Evolutionary conservation across 2,329 filamentous ascomycete genomes (phyloP).

Genomic region (Alternaria atra): DNA sequence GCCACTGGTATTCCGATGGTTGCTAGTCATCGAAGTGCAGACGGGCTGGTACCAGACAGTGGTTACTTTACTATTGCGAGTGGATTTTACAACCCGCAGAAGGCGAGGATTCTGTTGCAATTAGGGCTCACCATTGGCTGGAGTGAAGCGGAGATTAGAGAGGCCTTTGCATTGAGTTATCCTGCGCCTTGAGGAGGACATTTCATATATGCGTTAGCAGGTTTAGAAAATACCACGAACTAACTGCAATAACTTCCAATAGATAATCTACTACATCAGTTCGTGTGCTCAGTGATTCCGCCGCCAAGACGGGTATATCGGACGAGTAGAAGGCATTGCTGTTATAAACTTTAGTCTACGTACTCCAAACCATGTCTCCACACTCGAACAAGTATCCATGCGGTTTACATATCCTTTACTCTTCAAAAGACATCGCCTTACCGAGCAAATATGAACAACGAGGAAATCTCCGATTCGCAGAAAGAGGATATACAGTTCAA

Average conservation of each 20-base stretch:
- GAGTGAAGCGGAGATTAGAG: slow-evolving; percentile 56
- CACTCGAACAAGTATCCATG: neutral
- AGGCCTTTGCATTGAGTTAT: slow-evolving; percentile 45
- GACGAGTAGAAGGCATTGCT: neutral
- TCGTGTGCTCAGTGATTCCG: neutral
- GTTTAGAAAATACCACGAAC: neutral
- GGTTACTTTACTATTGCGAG: slow-evolving; percentile 53
- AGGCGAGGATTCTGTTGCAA: slow-evolving; percentile 63
- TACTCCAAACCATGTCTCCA: neutral
- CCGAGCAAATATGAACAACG: neutral
- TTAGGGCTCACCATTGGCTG: slow-evolving; percentile 45
- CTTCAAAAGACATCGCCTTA: neutral
- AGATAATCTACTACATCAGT: neutral
- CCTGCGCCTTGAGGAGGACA: slow-evolving; percentile 25
- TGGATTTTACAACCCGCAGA: slow-evolving; percentile 65
- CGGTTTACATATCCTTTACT: neutral
- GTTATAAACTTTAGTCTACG: neutral
- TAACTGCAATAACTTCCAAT: neutral
- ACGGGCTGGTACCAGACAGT: slow-evolving; percentile 60
- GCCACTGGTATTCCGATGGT: slow-evolving; percentile 61
- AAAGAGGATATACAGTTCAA: neutral
- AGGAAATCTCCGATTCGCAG: neutral
- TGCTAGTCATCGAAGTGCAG: slow-evolving; percentile 61
- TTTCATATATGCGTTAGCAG: neutral
- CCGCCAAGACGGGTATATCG: neutral